Evolutionary conservation across 768 basidiomycete genomes (phyloP).

Genomic region (Grammothele lineata): DNA sequence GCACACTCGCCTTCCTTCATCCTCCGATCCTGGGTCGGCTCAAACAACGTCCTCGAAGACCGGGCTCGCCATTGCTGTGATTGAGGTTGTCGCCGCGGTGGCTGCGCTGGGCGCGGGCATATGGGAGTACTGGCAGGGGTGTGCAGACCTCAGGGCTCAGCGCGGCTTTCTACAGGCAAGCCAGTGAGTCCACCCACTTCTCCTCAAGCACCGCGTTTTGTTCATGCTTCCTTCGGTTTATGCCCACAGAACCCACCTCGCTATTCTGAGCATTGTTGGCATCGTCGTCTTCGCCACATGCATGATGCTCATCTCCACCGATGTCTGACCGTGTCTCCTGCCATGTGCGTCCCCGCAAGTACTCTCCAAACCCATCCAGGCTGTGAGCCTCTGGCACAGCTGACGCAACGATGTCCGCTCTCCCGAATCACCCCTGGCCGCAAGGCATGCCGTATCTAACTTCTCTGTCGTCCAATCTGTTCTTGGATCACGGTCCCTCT

Average conservation of each 20-base stretch:
- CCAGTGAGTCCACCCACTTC: slow-evolving; percentile 39
- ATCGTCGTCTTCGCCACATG: slow-evolving; percentile 25
- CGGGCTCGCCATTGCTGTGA: slow-evolving; percentile 44
- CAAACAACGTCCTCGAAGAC: slow-evolving; percentile 25
- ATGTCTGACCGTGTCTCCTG: slow-evolving; percentile 7
- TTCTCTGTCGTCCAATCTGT: slow-evolving; percentile 11
- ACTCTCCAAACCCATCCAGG: too few species aligned
- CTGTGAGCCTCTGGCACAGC: too few species aligned
- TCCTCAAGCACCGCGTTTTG: slow-evolving; percentile 1
- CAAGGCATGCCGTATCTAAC: too few species aligned
- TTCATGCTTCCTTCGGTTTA: neutral
- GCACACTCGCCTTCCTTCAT: slow-evolving; percentile 45
- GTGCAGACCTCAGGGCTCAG: slow-evolving; percentile 49
- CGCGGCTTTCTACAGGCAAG: slow-evolving; percentile 56
- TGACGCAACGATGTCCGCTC: too few species aligned
- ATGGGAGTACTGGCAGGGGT: slow-evolving; percentile 65
- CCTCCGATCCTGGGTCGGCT: slow-evolving; percentile 18
- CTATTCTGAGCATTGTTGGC: slow-evolving; percentile 21
- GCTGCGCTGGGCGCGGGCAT: slow-evolving; percentile 50
- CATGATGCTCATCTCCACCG: slow-evolving; percentile 17
- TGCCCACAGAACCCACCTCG: slow-evolving; percentile 24
- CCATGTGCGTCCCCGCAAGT: neutral
- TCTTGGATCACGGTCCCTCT: too few species aligned
- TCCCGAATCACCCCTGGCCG: too few species aligned
- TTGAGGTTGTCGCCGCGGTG: slow-evolving; percentile 52